Base-by-base conservation (phyloP, 2,329 filamentous ascomycete species). In the Botrytis aclada region DNA sequence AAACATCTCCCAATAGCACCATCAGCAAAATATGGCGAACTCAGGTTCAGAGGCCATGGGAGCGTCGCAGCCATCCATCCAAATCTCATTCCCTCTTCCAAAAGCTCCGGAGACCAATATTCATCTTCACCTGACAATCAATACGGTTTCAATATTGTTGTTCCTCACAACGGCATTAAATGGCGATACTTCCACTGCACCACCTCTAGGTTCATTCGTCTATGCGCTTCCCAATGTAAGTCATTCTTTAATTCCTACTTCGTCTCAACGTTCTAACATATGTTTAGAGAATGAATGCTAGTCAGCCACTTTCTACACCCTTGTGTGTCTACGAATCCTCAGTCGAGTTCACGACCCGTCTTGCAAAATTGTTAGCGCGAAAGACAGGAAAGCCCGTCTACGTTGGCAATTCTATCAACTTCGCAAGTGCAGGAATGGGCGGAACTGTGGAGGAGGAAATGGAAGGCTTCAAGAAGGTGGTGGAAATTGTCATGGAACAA, bases 381-480 rank as follows among this genome's bases (percentile, higher is more conserved):
- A 91, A 89, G 77, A 88, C 90, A 41, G 85, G 86, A 45, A 88
- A 90, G 75, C 94, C 94, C 0, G 90, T 93, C n/a, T 98, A 98
- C 81, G 93, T 98, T 29, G 93, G 93, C 34, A 97, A 93, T 80
- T 97, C 94, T 47, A 89, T 97, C 78, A 93, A 91, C 77, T 89
- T 98, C 75, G 88, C 88, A 22, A 89, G 86, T 78, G 87, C 90
- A 9, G 92, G 91, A 2, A 88, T 94, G 78, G 94, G 94, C 16
- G 92, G 94, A 32, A 92, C 90, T 0, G 89, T 95, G 10, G 95
- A 98, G 80, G 96, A 98, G 84, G 95, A 98, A 84, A 95, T 98
- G 90, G 94, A 95, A 80, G 93, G 92, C 0, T 91, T 98, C 78
- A 89, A 88, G 79, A 88, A 87, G 76, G 89, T 97, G 58, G 89